A percentile compares a stretch with the other conserved stretches of the same genome.
phyloP scores from a whole-genome alignment of 805 yeast species.

The Candida golubevii region DNA sequence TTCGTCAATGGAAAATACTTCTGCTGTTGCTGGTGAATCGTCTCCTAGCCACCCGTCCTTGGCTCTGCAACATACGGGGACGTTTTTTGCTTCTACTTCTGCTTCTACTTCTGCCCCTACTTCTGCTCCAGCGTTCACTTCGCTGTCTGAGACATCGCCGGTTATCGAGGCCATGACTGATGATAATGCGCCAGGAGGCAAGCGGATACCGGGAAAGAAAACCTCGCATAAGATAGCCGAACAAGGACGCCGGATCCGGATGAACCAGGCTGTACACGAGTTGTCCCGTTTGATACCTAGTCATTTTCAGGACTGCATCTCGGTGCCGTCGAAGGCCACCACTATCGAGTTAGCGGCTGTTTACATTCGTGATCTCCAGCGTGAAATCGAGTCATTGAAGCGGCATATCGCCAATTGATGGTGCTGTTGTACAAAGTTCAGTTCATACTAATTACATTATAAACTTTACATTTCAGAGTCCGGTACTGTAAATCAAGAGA shows the following conservation, averaged over 20 bases:
- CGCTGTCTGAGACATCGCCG: conserved; percentile 20
- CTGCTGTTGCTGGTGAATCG: neutral
- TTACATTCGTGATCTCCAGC: conserved; percentile 47
- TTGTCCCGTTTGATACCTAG: conserved; percentile 67
- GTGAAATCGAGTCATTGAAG: conserved; percentile 22
- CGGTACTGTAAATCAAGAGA: too few species aligned
- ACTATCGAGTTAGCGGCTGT: conserved; percentile 86
- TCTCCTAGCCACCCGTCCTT: neutral
- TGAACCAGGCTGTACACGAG: conserved; percentile 82
- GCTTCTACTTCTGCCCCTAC: neutral
- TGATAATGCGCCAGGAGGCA: neutral
- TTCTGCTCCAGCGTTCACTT: conserved; percentile 2
- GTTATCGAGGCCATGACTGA: conserved; percentile 9
- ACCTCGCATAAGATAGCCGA: conserved; percentile 89
- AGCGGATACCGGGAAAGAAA: conserved; percentile 46
- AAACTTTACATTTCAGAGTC: too few species aligned
- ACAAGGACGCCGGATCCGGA: conserved; percentile 90
- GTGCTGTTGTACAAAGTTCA: too few species aligned
- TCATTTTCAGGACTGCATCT: conserved; percentile 48
- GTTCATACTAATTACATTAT: too few species aligned
- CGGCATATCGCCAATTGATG: too few species aligned
- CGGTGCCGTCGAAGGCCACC: conserved; percentile 85
- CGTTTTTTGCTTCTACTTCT: neutral
- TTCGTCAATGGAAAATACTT: neutral
- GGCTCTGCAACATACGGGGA: neutral